A percentile compares a stretch with the other conserved stretches of the same genome.
Evolutionary conservation across 805 yeast genomes (phyloP).

Genomic region (Nakazawaea holstii): DNA sequence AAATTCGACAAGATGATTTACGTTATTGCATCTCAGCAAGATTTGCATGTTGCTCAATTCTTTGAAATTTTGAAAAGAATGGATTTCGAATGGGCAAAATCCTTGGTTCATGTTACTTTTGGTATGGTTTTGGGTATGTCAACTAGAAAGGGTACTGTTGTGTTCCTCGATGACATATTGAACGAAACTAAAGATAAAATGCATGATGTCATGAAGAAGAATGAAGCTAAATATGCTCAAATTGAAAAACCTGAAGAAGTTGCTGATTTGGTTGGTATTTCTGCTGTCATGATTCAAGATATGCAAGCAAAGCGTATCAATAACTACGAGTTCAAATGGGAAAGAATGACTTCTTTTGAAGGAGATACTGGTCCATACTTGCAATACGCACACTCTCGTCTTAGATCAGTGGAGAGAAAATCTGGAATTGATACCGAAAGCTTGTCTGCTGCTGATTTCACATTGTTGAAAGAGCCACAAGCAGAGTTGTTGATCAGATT

Average conservation of each 20-base stretch:
- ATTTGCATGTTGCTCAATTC: constrained; percentile 88
- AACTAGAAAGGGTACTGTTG: constrained; percentile 97
- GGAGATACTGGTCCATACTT: constrained; percentile 99
- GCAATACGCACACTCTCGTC: constrained; percentile 97
- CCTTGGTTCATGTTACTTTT: constrained; percentile 79
- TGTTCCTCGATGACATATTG: constrained; percentile 89
- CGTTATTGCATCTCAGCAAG: constrained; percentile 95
- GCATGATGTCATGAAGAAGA: constrained; percentile 95
- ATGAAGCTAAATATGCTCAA: constrained; percentile 85
- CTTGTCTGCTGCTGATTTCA: constrained; percentile 22
- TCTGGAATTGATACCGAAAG: constrained; percentile 41
- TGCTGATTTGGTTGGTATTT: constrained; percentile 92
- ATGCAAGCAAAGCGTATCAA: constrained; percentile 96
- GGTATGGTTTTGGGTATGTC: constrained; percentile 99
- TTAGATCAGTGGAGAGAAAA: constrained; percentile 90
- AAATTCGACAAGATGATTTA: constrained; percentile 94
- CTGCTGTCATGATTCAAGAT: constrained; percentile 98
- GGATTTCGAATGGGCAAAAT: constrained; percentile 84
- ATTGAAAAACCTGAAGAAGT: constrained; percentile 90
- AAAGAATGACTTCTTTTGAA: constrained; percentile 95
- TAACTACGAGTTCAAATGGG: constrained; percentile 96
- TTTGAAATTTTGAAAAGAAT: constrained; percentile 88
- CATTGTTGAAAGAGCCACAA: constrained; percentile 24
- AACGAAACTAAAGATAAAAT: constrained; percentile 90
- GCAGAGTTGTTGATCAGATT: constrained; percentile 60